Conservation (phyloP, 371 early-diverging fungal species). For the Parasitella parasitica region DNA sequence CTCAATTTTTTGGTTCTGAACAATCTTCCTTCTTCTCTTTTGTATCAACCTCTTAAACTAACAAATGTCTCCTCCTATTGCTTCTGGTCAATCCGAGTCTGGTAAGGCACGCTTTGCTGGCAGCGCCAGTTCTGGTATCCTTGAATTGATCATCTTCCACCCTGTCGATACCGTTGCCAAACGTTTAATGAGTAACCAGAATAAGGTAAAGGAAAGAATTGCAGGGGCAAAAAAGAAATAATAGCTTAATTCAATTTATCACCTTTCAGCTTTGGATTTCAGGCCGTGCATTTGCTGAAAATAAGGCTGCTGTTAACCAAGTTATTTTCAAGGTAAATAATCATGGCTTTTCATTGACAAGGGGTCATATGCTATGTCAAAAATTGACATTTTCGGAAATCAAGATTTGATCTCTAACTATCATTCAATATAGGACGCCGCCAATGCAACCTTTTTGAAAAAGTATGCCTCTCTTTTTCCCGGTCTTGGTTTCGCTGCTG, state of each 20-base stretch:
- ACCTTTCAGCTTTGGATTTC: conserved; percentile 58
- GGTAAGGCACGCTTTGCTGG: conserved; percentile 87
- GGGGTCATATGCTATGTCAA: neutral
- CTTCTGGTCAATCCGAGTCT: conserved; percentile 72
- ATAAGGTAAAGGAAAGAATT: conserved; percentile 51
- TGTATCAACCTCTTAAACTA: neutral
- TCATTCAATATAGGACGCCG: conserved; percentile 71
- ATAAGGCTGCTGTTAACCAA: conserved; percentile 62
- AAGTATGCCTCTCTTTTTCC: conserved; percentile 95
- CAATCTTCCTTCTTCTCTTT: conserved; percentile 4
- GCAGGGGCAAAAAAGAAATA: neutral
- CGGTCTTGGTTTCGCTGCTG: conserved; percentile 96
- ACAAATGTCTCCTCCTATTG: conserved; percentile 61
- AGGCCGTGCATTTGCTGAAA: conserved; percentile 58
- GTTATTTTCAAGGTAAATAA: conserved; percentile 79
- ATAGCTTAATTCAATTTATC: neutral
- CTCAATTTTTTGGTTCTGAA: neutral
- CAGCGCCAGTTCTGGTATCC: conserved; percentile 88
- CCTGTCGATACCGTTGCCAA: conserved; percentile 98
- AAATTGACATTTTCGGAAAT: neutral
- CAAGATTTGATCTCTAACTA: neutral
- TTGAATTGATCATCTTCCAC: conserved; percentile 95
- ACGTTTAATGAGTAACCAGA: conserved; percentile 94
- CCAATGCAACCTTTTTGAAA: conserved; percentile 63
- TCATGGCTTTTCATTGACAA: conserved; percentile 7